Evolutionary conservation across 805 yeast genomes (phyloP), one percentile per base, ranked within the genome.

Genomic region (Huiozyma naganishii): DNA sequence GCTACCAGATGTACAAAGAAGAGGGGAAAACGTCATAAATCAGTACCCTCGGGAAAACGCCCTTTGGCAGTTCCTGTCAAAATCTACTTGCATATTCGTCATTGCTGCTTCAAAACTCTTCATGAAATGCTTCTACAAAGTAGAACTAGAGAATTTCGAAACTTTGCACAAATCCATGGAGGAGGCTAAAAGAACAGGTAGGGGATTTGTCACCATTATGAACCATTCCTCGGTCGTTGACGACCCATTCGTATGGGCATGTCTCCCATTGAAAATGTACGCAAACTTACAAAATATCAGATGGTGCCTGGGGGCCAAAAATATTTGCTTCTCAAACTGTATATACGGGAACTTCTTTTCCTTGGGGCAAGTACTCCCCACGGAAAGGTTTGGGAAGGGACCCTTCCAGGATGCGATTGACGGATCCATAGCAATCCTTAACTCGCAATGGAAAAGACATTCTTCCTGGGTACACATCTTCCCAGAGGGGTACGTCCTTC

Each of bases 281-380:
- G 62, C 67, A 10, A 75, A 77, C 44, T 65, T 83, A 12, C 83
- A 79, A 48, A 73, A 76, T 42, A 76, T 87, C 43, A 72, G 98
- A 55, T 90, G 97, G 97, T 89, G 96, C 5, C 69, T 92, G 44
- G 98, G 95, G 0, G 98, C 98, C 8, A 77, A 81, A 41, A 89
- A 92, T 59, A 76, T 90, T 35, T 90, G 97, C 59, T 90, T 92
- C 63, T 73, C 77, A 27, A 74, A 68, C 47, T 64, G 62, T 27
- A 52, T 70, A 3, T 59, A 73, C 2, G 62, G 78, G 7, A 70
- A 57, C 17, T 89, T 87, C 58, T 90, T 90, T 68, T 77, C 88
- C 27, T 63, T 87, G 47, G 98, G 98, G 2, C 89, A 89, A 63
- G 81, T 88, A n/a, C 66, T 90, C 47, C 76, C 90, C 1, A 85